Percentiles rank a stretch among this genome's conserved stretches.
These are phyloP conservation scores for Endoconidiophora laricicola DNA, from an alignment of 2,329 filamentous ascomycete genomes.

Conservation along the genomic window DNA sequence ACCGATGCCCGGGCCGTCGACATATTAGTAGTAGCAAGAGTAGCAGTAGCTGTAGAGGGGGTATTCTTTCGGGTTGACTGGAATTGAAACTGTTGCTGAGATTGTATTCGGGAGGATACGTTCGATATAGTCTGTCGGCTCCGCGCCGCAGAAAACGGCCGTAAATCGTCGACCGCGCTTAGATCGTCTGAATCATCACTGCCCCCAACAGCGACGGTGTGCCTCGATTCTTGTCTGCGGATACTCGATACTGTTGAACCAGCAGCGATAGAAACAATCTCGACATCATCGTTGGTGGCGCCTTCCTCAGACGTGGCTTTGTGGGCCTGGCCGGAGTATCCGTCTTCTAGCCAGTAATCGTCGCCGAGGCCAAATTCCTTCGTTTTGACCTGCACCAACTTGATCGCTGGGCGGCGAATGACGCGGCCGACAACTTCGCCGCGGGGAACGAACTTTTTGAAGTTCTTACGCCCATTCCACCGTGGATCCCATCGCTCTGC, in stretches of 20 bases:
- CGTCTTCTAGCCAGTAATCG: constrained; percentile 55
- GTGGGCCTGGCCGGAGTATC: constrained; percentile 6
- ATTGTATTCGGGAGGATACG: neutral
- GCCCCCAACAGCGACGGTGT: no score
- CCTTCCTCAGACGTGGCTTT: neutral
- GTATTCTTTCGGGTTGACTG: no score
- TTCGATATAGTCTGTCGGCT: no score
- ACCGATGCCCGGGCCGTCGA: neutral
- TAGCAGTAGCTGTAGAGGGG: no score
- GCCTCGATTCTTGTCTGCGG: no score
- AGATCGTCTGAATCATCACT: constrained; percentile 17
- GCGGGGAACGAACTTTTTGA: constrained; percentile 65
- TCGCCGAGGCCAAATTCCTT: constrained; percentile 62
- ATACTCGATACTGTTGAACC: neutral
- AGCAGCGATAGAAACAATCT: no score
- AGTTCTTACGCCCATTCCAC: constrained; percentile 94
- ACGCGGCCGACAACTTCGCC: constrained; percentile 31
- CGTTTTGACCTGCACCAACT: constrained; percentile 51
- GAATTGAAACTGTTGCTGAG: neutral
- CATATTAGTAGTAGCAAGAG: no score
- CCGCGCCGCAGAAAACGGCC: neutral
- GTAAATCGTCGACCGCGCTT: constrained; percentile 7
- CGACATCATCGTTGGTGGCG: constrained; percentile 2
- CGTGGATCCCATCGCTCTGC: constrained; percentile 60
- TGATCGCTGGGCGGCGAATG: constrained; percentile 43